Conservation (phyloP, 1,284 basidiomycete genomes). For the Macrocystidia cucumis region DNA sequence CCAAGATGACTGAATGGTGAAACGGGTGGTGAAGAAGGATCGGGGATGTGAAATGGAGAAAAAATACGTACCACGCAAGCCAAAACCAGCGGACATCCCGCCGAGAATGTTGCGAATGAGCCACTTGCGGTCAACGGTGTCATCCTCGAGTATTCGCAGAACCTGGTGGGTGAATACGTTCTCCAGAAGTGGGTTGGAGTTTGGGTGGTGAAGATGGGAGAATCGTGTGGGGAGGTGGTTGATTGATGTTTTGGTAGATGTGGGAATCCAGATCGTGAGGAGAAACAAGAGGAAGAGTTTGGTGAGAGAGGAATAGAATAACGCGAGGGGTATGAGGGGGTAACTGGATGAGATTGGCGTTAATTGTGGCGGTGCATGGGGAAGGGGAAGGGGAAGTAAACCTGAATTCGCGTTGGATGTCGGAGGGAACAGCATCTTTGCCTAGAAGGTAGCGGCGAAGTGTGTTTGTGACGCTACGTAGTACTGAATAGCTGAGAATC, state of each 20-base stretch:
- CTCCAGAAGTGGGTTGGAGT: no score
- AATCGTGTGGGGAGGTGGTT: conserved; percentile 10
- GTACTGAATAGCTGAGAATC: no score
- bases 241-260: conserved; percentile 15
- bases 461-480: no score
- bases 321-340: conserved; percentile 69
- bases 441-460: no score
- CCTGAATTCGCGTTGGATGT: conserved; percentile 54
- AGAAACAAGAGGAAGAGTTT: conserved; percentile 82
- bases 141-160: conserved; percentile 53
- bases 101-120: conserved; percentile 78
- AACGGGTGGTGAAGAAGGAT: no score
- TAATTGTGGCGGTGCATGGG: background rate
- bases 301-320: conserved; percentile 83
- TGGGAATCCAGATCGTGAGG: conserved; percentile 77
- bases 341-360: conserved; percentile 34
- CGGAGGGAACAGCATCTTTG: no score
- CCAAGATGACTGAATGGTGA: conserved; percentile 64
- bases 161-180: conserved; percentile 27
- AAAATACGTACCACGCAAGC: conserved; percentile 30
- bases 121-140: conserved; percentile 75
- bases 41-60: no score
- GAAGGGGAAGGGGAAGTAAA: conserved; percentile 8
- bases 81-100: conserved; percentile 67
- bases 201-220: conserved; percentile 11